Evolutionary conservation across 352 stramenopile genomes (phyloP), one percentile per base, ranked within the genome.

Genomic region (Phytophthora cajani): DNA sequence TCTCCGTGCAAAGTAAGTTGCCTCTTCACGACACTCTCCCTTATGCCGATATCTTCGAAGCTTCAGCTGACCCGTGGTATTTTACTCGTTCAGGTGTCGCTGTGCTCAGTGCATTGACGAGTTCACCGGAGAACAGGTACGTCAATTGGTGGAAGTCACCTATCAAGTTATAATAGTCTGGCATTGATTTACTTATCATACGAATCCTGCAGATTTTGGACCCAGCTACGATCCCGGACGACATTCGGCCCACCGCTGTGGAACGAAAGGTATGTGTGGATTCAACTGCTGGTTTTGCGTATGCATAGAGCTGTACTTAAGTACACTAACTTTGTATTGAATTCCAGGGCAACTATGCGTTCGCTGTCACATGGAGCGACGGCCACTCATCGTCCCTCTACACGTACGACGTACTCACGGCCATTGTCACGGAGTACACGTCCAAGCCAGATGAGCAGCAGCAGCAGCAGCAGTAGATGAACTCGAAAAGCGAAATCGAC

Each of bases 351-450:
- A 99, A 99, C 74, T 99, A 99, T 90, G 97, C 97, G 14, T 93
- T 99, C 25, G 94, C 92, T 7, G 93, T 99, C 27, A 92, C 96
- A 58, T 99, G 98, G 98, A 98, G 90, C 56, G 97, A 99, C 76
- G 98, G 97, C 11, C 98, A 99, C 84, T 91, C 84, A 55, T 99
- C 96, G 19, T 95, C 88, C 12, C 82, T 99, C 25, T 99, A 99
- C 83, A 98, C 97, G 12, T 99, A 99, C 79, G 86, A 97, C 62
- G 85, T 89, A 46, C 54, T 97, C 52, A 81, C 77, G 27, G 69
- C 77, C 55, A 77, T 97, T 56, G 82, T 91, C 58, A 62, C 72
- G 1, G 88, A 93, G 38, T 75, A 77, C 61, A 27, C 72, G 1
- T 57, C 64, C 14, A 62, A 69, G 19, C 21, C 50, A 46, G 38